These are phyloP conservation scores for Fusarium circinatum DNA, from an alignment of 2,329 filamentous ascomycete genomes.

Conservation along the genomic window DNA sequence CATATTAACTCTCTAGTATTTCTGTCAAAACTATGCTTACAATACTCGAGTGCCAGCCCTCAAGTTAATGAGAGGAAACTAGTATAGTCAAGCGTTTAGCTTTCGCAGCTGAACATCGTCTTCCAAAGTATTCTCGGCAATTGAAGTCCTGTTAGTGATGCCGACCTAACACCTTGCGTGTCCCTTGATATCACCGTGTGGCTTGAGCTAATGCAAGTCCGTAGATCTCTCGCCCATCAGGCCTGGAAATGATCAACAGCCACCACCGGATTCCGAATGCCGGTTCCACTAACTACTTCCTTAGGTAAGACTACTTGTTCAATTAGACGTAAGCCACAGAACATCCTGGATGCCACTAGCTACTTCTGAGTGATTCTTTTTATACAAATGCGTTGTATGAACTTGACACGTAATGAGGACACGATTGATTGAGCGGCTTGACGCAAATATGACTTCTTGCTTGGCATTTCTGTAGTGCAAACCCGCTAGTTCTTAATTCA, in stretches of 20 bases:
- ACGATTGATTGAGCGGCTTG: neutral
- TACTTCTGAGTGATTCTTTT: neutral
- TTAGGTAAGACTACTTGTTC: neutral
- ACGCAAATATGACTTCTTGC: neutral
- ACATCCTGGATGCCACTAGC: neutral
- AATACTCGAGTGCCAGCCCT: accelerated
- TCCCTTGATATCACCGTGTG: neutral
- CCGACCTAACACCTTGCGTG: neutral
- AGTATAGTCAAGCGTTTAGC: accelerated
- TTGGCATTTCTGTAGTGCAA: neutral
- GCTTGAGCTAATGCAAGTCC: neutral
- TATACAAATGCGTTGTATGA: accelerated
- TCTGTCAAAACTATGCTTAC: neutral
- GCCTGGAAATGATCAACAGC: neutral
- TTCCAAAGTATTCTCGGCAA: neutral
- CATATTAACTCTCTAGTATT: neutral
- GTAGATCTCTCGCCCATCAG: accelerated
- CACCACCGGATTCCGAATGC: neutral
- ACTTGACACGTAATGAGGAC: neutral
- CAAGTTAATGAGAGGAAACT: too few relatives aligned
- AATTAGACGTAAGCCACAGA: neutral
- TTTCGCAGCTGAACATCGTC: neutral
- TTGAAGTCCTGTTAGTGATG: neutral
- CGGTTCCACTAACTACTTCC: neutral
- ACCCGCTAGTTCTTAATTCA: neutral